phyloP scores from a whole-genome alignment of 768 basidiomycete species.

The Hortiboletus campestris region DNA sequence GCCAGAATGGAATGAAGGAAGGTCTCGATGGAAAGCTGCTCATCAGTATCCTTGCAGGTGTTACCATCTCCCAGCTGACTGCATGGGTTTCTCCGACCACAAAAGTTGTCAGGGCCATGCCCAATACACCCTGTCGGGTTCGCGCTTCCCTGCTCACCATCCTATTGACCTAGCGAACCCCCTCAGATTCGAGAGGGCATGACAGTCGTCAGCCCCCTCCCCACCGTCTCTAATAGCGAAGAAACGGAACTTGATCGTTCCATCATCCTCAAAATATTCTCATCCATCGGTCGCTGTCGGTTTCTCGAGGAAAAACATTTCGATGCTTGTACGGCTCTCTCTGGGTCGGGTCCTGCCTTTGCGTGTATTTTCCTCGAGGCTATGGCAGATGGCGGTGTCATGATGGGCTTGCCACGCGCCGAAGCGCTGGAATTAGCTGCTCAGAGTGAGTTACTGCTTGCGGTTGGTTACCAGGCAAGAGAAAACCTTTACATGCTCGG shows the following conservation, averaged over 20 bases:
- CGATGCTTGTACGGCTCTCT: constrained; percentile 95
- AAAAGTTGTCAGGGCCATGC: constrained; percentile 93
- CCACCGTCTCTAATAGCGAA: constrained; percentile 38
- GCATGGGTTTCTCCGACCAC: constrained; percentile 75
- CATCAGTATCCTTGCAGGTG: constrained; percentile 97
- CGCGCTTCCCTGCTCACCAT: constrained; percentile 16
- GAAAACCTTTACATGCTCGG: background rate
- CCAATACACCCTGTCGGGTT: constrained; percentile 96
- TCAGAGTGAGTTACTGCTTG: constrained; percentile 63
- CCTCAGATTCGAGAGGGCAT: constrained; percentile 95
- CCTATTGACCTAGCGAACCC: background rate
- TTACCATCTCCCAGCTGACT: constrained; percentile 79
- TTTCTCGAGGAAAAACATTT: constrained; percentile 99
- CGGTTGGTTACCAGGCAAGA: background rate
- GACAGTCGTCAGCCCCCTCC: constrained; percentile 86
- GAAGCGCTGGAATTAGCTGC: constrained; percentile 95
- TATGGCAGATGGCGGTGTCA: constrained; percentile 98
- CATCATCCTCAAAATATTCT: constrained; percentile 91
- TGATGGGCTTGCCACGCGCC: constrained; percentile 96
- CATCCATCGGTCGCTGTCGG: constrained; percentile 92
- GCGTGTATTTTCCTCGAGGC: constrained; percentile 96
- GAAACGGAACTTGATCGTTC: constrained; percentile 57
- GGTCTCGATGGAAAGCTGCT: constrained; percentile 88
- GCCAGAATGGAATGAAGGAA: constrained; percentile 71
- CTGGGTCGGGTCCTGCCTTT: constrained; percentile 96